Evolutionary conservation across 2,329 filamentous ascomycete species (phyloP).

Genomic region (Cadophora sp.): DNA sequence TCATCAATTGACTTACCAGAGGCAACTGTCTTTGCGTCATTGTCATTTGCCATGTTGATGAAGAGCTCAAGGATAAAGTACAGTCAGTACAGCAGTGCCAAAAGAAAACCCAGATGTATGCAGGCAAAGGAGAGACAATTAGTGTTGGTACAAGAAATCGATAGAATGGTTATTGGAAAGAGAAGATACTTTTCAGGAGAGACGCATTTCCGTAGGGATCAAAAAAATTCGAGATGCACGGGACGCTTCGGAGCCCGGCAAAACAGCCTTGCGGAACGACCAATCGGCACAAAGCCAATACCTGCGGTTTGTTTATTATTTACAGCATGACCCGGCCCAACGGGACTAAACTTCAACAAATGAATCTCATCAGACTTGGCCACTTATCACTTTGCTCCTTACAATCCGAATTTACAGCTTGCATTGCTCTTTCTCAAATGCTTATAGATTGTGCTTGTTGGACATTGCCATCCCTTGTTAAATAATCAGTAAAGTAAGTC

Average conservation of each 20-base stretch:
- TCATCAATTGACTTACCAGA: conserved; percentile 37
- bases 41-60: conserved; percentile 41
- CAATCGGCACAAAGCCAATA: conserved; percentile 10
- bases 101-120: conserved; percentile 22
- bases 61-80: conserved; percentile 27
- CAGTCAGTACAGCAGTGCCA: conserved; percentile 28
- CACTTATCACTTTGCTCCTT: conserved; percentile 9
- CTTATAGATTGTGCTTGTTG: conserved; percentile 16
- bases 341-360: conserved; percentile 3
- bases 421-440: conserved; percentile 16
- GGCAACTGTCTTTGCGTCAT: conserved; percentile 39
- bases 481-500: neutral
- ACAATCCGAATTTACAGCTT: neutral
- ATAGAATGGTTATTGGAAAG: conserved; percentile 27
- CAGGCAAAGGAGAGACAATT: conserved; percentile 27
- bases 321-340: neutral
- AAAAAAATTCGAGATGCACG: conserved; percentile 18
- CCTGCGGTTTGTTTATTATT: conserved; percentile 13
- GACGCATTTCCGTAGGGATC: conserved; percentile 18
- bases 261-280: conserved; percentile 18
- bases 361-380: neutral
- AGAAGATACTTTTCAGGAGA: conserved; percentile 25
- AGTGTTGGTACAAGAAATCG: conserved; percentile 24
- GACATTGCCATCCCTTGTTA: conserved; percentile 10
- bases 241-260: conserved; percentile 11